phyloP scores from a whole-genome alignment of 495 filamentous ascomycete species.

The Tuber calosporum region DNA sequence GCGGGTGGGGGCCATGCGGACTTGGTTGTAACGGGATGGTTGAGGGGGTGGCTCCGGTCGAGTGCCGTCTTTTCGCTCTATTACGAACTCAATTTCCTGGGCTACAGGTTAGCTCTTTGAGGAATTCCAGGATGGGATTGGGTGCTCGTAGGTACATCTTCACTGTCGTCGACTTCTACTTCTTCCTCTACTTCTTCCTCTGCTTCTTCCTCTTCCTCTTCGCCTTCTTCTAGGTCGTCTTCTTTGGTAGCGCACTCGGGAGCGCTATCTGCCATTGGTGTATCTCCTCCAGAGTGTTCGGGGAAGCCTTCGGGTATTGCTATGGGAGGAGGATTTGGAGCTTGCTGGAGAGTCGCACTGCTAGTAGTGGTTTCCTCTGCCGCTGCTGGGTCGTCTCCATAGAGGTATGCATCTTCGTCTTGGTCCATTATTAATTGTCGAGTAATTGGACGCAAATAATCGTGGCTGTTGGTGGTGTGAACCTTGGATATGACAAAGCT shows the following conservation, averaged over 20 bases:
- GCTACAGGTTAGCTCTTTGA: constrained; percentile 7
- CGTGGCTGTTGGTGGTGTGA: background rate
- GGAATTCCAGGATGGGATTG: constrained; percentile 13
- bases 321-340: background rate
- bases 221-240: constrained; percentile 50
- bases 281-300: constrained; percentile 24
- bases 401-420: constrained; percentile 42
- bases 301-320: constrained; percentile 13
- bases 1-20: constrained; percentile 61
- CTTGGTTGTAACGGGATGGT: constrained; percentile 53
- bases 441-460: background rate
- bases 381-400: constrained; percentile 25
- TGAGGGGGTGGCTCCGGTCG: constrained; percentile 60
- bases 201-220: constrained; percentile 59
- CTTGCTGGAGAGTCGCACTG: background rate
- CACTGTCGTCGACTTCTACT: constrained; percentile 55
- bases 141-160: constrained; percentile 32
- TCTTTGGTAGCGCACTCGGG: constrained; percentile 5
- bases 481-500: background rate
- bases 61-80: constrained; percentile 69
- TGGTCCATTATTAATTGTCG: constrained; percentile 35
- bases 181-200: constrained; percentile 66
- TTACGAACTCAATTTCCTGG: constrained; percentile 93
- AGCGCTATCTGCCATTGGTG: constrained; percentile 40
- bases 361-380: constrained; percentile 2